phyloP scores from a whole-genome alignment of 768 basidiomycete genomes.

The Leccinum incarnatum region DNA sequence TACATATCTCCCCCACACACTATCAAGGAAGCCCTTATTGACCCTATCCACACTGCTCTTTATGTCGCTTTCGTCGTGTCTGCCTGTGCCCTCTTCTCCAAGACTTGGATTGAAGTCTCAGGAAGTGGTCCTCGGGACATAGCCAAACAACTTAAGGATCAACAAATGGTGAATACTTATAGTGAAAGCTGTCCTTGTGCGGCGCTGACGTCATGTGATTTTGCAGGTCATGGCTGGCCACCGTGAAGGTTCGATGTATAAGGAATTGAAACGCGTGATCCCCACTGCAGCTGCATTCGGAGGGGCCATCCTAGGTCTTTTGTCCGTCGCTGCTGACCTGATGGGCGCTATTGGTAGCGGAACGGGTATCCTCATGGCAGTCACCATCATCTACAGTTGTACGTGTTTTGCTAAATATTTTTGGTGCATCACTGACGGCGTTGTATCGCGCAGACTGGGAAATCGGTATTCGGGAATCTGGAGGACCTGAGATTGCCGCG shows the following conservation, averaged over 20 bases:
- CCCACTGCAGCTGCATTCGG: conserved; percentile 97
- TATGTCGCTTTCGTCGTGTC: conserved; percentile 92
- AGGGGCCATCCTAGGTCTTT: conserved; percentile 90
- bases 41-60: conserved; percentile 90
- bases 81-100: conserved; percentile 96
- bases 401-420: background rate
- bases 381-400: conserved; percentile 93
- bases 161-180: conserved; percentile 72
- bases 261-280: conserved; percentile 96
- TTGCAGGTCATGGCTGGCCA: conserved; percentile 78
- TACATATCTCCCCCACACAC: conserved; percentile 99
- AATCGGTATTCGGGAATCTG: conserved; percentile 79
- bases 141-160: conserved; percentile 97
- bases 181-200: background rate
- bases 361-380: conserved; percentile 95
- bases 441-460: conserved; percentile 70
- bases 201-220: background rate
- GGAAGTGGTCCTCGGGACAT: conserved; percentile 94
- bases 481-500: conserved; percentile 79
- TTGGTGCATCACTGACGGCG: background rate
- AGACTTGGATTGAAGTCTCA: conserved; percentile 99
- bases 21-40: conserved; percentile 78
- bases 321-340: conserved; percentile 89
- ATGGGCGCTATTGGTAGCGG: conserved; percentile 96
- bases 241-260: conserved; percentile 98